Evolutionary conservation across 768 basidiomycete genomes (phyloP), one percentile per base, ranked within the genome.

Genomic region (Pleurotus tuber-regium): DNA sequence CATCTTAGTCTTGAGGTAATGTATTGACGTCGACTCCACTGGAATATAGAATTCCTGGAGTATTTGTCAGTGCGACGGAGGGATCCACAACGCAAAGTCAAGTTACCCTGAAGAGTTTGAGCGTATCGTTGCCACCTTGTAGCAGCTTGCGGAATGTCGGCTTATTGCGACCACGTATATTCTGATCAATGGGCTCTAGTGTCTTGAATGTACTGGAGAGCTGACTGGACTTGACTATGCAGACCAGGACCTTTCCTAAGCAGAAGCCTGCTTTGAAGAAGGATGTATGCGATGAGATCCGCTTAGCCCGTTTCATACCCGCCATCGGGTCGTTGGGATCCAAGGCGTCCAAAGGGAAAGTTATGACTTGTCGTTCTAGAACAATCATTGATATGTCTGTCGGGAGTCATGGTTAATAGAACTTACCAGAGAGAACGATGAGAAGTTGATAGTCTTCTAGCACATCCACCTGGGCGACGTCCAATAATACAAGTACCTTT

Each of bases 241-340:
- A 98, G 42, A 99, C 93, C 9, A 99, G 80, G 14, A 91, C 90
- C 53, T 86, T 82, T 30, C 90, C 92, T 21, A 98, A 76, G 64
- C 96, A 99, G 38, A 87, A 80, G 0, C 97, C 97, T 7, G 92
- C 88, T 69, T 98, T 98, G 82, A 99, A 98, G 73, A 98, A 98
- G 2, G 92, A 88, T 0, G 94, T 98, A 66, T 98, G 95, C 0
- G 92, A 89, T 0, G 96, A 91, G 62, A 98, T 93, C 52, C 92
- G 83, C 69, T 97, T 97, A 1, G 92, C 95, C 9, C 95, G 85
- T 69, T 93, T 97, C 53, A 97, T 70, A 1, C 94, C 94, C 2
- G 90, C 86, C 67, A 87, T 81, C 0, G 96, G 93, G 62, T 99
- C 97, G 60, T 83, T 80, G 1, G 87, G 86, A 60, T 97, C 92